Evolutionary conservation across 805 yeast genomes (phyloP), one percentile per base, ranked within the genome.

Genomic region (Candida silvicultrix): DNA sequence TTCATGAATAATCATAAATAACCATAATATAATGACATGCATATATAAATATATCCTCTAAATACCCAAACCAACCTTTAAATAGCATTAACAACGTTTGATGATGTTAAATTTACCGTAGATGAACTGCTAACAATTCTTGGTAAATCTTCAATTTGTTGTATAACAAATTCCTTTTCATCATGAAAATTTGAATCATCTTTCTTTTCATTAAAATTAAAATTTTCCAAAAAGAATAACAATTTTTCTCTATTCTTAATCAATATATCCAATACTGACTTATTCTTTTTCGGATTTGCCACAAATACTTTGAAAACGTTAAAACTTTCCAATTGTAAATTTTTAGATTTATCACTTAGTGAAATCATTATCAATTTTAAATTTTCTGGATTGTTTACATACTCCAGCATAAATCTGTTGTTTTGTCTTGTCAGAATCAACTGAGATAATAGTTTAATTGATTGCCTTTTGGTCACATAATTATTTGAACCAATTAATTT

Each of bases 211-310:
- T 71, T 76, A 12, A 80, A 73, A 46, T 78, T 80, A 60, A 89
- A 87, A 35, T 72, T 75, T 41, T 77, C 75, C 48, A 92, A 74
- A 59, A 87, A 89, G 29, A 72, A 71, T 35, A 90, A 63, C 50
- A 92, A 74, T 58, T 85, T 87, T 37, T 80, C 85, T 58, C 89
- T 80, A 64, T 94, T 94, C 60, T 90, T 89, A 40, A 82, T 78
- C 53, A 94, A 70, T 19, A 92, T 85, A 63, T 92, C 97, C 45
- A 77, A 67, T 2, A 94, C 81, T 8, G 83, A 80, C 62, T 83
- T 89, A 2, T 89, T 74, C 63, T 90, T 90, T 51, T 84, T 81
- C 5, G 99, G 99, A 64, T 94, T 94, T 5, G 97, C 98, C n/a
- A 89, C 89, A 65, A 94, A 89, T 36, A 90, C 85, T 67, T 92